Evolutionary conservation across 805 yeast species (phyloP), one percentile per base, ranked within the genome.

Genomic region (Nakazawaea ambrosiae): DNA sequence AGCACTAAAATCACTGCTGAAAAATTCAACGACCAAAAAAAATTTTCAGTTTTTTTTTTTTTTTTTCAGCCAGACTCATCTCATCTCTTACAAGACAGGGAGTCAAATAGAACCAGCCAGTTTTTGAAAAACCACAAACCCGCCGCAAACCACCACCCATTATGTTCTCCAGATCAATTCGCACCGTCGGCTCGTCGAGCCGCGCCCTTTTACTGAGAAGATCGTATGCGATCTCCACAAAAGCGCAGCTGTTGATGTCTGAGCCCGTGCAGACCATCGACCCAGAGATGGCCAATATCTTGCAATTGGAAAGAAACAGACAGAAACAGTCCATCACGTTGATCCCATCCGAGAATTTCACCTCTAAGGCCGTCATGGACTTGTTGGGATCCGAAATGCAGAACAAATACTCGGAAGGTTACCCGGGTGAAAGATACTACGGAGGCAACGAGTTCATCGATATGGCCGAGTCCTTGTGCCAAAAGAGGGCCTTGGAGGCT

Each of bases 391-490:
- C 96, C 20, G 95, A 86, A 58, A 87, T 90, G 96, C 89, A 85
- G 63, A 90, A 90, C 75, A 90, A 90, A 69, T 90, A 90, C 67
- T 88, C 97, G 9, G 98, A 90, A 65, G 97, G 97, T 47, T 90
- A 90, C 65, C 98, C 98, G 29, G 96, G 96, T 49, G 95, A 88
- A 46, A 79, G 98, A 61, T 90, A 90, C 70, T 90, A 90, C 60
- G 98, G 98, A 62, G 98, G 98, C 61, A 90, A 90, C 58, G 88
- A 90, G 65, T 82, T 78, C 65, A 90, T 90, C 53, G 98, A 90
- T 66, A 73, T 78, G 67, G 87, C 86, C 54, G 98, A 90, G 69
- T 61, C 77, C 11, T 66, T 90, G 42, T 90, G 97, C 66, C 96
- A 88, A 65, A 72, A 78, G 51, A 75, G 98, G 63, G 98, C 97